Percentiles rank a stretch among this genome's conserved stretches.
Conservation (phyloP, 225 moss, liverwort and hornwort species). For the Lunularia cruciata region DNA sequence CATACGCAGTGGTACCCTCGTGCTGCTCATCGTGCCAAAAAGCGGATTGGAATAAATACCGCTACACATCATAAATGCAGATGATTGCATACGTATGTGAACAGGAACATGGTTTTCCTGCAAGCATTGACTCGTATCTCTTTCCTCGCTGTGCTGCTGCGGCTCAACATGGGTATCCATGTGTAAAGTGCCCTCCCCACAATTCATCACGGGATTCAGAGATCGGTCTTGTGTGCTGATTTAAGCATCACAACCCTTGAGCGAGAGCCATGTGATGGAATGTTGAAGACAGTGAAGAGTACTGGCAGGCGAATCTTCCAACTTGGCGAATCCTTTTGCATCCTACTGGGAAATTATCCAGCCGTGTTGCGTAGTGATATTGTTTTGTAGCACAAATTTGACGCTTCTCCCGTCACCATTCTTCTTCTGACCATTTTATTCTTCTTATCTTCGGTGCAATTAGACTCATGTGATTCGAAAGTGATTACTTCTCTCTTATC, state of each 20-base stretch:
- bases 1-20: not conserved
- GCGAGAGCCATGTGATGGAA: not conserved
- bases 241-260: not conserved
- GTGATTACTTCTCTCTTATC: too few relatives aligned
- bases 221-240: not conserved
- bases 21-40: conserved; percentile 10
- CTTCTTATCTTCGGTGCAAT: too few relatives aligned
- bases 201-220: not conserved
- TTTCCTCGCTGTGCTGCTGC: not conserved
- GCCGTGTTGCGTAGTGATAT: not conserved
- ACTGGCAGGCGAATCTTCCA: not conserved
- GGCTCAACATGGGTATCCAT: not conserved
- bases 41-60: not conserved
- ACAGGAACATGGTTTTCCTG: not conserved
- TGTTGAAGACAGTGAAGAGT: not conserved
- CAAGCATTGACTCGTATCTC: not conserved
- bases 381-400: not conserved
- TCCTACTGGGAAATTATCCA: not conserved
- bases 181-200: not conserved
- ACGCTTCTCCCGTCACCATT: not conserved
- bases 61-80: not conserved
- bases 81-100: not conserved
- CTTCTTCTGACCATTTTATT: not conserved
- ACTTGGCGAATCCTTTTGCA: not conserved
- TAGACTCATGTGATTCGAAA: too few relatives aligned